Conservation (phyloP, 2,329 filamentous ascomycete genomes). For the Calonectria pauciramosa region DNA sequence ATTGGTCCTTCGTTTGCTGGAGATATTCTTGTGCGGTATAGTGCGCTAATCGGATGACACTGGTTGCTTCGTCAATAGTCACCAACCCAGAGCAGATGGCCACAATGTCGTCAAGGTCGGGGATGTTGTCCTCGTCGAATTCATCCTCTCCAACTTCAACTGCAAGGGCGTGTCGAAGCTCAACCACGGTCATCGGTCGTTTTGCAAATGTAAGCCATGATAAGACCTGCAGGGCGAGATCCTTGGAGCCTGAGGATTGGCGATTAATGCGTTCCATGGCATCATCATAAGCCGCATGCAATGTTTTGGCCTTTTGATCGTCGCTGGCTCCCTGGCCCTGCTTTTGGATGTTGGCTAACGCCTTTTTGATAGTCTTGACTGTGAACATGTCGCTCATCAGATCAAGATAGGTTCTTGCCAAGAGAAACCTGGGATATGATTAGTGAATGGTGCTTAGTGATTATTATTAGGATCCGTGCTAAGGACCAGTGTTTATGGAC, state of each 20-base stretch:
- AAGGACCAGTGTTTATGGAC: too few species aligned
- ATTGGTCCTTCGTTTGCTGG: background rate
- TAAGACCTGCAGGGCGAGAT: background rate
- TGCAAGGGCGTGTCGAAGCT: constrained; percentile 13
- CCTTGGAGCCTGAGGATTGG: background rate
- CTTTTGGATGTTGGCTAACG: constrained; percentile 6
- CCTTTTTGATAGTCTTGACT: background rate
- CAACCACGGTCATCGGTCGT: background rate
- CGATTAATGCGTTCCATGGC: constrained; percentile 8
- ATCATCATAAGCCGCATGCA: background rate
- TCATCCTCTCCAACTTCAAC: constrained; percentile 5
- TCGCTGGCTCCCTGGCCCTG: background rate
- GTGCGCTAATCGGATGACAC: background rate
- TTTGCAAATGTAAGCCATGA: constrained; percentile 15
- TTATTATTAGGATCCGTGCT: too few species aligned
- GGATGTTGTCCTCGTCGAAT: constrained; percentile 16
- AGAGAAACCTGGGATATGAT: constrained; percentile 9
- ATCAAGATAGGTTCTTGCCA: constrained; percentile 6
- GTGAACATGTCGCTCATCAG: constrained; percentile 5
- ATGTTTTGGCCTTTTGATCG: background rate
- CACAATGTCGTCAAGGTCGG: background rate
- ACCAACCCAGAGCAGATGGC: constrained; percentile 14
- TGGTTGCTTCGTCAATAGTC: constrained; percentile 6
- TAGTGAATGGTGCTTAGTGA: background rate
- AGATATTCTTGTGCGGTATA: constrained; percentile 20